Percentiles rank a stretch among this genome's conserved stretches.
These are phyloP conservation scores for Lichenothelia convexa DNA, from an alignment of 495 filamentous ascomycete species.

Conservation along the genomic window DNA sequence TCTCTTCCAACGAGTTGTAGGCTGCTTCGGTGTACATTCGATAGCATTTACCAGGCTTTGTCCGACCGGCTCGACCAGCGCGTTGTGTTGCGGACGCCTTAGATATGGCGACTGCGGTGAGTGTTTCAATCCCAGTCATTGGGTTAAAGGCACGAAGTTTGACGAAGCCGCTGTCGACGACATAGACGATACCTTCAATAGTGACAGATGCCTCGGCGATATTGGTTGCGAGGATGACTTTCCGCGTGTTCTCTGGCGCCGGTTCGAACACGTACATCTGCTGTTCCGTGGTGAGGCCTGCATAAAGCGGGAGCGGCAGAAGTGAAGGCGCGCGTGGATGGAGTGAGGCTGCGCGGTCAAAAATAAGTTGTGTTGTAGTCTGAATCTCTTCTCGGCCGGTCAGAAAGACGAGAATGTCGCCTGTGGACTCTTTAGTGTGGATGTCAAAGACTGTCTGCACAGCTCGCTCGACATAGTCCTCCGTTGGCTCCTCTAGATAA, in stretches of 20 bases:
- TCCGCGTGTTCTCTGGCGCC: conserved; percentile 18
- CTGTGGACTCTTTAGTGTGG: conserved; percentile 65
- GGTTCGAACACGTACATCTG: conserved; percentile 26
- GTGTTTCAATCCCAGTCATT: conserved; percentile 68
- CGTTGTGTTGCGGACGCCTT: conserved; percentile 88
- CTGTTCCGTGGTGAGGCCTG: conserved; percentile 22
- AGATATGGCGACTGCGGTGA: conserved; percentile 76
- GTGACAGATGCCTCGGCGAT: conserved; percentile 27
- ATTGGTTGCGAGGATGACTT: conserved; percentile 24
- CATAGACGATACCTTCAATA: conserved; percentile 24
- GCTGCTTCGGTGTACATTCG: conserved; percentile 72
- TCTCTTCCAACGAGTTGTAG: conserved; percentile 50
- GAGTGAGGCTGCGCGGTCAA: conserved; percentile 15
- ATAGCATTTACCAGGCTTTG: conserved; percentile 87
- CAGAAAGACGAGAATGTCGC: conserved; percentile 55
- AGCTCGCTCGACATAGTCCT: conserved; percentile 78
- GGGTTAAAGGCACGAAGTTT: conserved; percentile 85
- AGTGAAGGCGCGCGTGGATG: conserved; percentile 8
- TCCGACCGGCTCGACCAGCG: conserved; percentile 79
- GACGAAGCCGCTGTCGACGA: conserved; percentile 44
- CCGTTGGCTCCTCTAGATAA: conserved; percentile 60
- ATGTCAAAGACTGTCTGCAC: conserved; percentile 87
- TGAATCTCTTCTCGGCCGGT: conserved; percentile 26
- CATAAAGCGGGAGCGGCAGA: conserved; percentile 21
- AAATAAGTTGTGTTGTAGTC: conserved; percentile 16